Percentiles rank a stretch among this genome's conserved stretches.
Evolutionary conservation across 306 rosid genomes (phyloP).

Genomic region (Purshia tridentata): DNA sequence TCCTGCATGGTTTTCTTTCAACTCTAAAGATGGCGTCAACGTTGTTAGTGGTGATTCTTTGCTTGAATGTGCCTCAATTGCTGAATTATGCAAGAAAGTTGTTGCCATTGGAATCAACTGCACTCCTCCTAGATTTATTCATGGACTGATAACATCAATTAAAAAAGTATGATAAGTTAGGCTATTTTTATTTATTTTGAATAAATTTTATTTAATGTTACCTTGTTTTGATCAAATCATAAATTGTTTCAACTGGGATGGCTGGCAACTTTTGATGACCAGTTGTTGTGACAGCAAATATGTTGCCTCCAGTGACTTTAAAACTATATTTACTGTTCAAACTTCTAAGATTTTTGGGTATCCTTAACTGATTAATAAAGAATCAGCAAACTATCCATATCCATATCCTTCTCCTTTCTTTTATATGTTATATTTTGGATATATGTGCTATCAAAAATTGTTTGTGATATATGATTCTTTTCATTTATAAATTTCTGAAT

Average conservation of each 20-base stretch:
- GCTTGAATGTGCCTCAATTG: constrained; percentile 68
- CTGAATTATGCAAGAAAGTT: constrained; percentile 67
- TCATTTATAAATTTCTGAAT: no score
- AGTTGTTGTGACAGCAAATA: not conserved
- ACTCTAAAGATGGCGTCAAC: constrained; percentile 76
- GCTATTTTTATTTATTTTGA: not conserved
- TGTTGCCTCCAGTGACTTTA: not conserved
- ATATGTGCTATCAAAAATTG: not conserved
- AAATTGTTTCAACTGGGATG: not conserved
- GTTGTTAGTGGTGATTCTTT: constrained; percentile 85
- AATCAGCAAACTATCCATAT: not conserved
- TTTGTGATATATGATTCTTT: no score
- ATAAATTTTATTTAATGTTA: not conserved
- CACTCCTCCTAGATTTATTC: constrained; percentile 88
- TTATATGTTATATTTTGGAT: not conserved
- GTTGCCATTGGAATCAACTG: constrained; percentile 91
- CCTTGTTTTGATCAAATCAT: not conserved
- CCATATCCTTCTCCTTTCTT: not conserved
- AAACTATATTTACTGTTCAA: not conserved
- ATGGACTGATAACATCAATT: constrained; percentile 67
- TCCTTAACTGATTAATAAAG: not conserved
- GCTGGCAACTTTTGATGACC: not conserved
- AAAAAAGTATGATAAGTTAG: constrained; percentile 40
- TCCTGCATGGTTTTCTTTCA: constrained; percentile 95
- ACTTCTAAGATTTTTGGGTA: not conserved